These are phyloP conservation scores for Xylariaceae sp. DNA, from an alignment of 2,329 filamentous ascomycete genomes.

Conservation along the genomic window DNA sequence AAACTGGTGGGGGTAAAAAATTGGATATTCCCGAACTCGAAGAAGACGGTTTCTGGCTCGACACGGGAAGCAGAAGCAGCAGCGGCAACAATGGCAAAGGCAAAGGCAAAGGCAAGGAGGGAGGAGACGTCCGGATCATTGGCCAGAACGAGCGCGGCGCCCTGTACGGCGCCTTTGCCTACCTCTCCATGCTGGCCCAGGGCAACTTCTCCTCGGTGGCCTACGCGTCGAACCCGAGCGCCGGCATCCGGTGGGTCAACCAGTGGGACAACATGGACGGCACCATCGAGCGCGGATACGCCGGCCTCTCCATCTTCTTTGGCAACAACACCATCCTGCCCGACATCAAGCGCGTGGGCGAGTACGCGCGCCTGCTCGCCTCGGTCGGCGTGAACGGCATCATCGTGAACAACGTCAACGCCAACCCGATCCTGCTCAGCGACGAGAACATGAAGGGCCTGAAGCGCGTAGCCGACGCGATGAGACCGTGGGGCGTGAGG, in stretches of 20 bases:
- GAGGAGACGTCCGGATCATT: slow-evolving; percentile 54
- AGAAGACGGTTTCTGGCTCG: slow-evolving; percentile 59
- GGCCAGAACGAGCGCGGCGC: slow-evolving; percentile 62
- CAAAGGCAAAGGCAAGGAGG: too few species aligned
- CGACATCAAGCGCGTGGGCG: slow-evolving; percentile 52
- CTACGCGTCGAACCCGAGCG: slow-evolving; percentile 45
- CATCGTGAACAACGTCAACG: slow-evolving; percentile 68
- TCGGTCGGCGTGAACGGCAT: slow-evolving; percentile 63
- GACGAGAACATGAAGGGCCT: slow-evolving; percentile 56
- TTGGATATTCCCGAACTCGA: slow-evolving; percentile 38
- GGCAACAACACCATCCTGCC: slow-evolving; percentile 48
- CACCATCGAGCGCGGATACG: slow-evolving; percentile 64
- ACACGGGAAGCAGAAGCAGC: slow-evolving; percentile 36
- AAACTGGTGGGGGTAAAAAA: slow-evolving; percentile 31
- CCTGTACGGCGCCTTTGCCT: slow-evolving; percentile 65
- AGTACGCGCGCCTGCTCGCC: slow-evolving; percentile 61
- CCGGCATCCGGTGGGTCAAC: slow-evolving; percentile 60
- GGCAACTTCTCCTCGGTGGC: slow-evolving; percentile 42
- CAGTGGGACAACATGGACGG: slow-evolving; percentile 69
- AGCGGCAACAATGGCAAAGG: too few species aligned
- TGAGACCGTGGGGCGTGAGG: slow-evolving; percentile 62
- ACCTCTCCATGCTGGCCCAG: slow-evolving; percentile 52
- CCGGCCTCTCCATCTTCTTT: slow-evolving; percentile 65
- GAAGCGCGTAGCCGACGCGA: slow-evolving; percentile 55
- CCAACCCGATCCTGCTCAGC: slow-evolving; percentile 53